Evolutionary conservation across 352 stramenopile genomes (phyloP).

Genomic region (Paralagenidium karlingii): DNA sequence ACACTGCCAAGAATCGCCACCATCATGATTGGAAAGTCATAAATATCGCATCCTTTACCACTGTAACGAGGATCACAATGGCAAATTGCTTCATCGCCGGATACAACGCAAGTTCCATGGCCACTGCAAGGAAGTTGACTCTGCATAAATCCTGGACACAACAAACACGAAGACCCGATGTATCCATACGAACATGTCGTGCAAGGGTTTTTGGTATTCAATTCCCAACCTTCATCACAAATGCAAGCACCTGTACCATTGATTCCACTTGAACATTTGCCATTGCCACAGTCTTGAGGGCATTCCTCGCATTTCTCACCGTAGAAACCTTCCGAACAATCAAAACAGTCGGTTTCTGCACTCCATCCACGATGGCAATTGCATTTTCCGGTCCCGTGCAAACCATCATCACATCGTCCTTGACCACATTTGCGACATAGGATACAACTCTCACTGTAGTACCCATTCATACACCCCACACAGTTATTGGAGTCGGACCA

Average conservation of each 20-base stretch:
- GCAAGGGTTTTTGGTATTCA: constrained; percentile 47
- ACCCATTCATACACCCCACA: constrained; percentile 75
- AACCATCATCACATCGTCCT: constrained; percentile 68
- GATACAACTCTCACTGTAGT: constrained; percentile 60
- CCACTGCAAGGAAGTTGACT: constrained; percentile 57
- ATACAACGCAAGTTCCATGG: constrained; percentile 51
- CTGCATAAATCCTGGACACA: constrained; percentile 65
- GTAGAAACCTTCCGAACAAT: constrained; percentile 75
- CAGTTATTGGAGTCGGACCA: constrained; percentile 85
- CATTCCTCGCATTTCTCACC: constrained; percentile 57
- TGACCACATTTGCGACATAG: constrained; percentile 65
- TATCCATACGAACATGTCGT: constrained; percentile 65
- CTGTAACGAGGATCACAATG: constrained; percentile 65
- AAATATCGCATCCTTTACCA: constrained; percentile 59
- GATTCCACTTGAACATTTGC: constrained; percentile 54
- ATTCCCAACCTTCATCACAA: constrained; percentile 59
- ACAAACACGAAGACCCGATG: constrained; percentile 47
- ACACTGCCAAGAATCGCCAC: constrained; percentile 66
- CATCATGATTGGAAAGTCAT: constrained; percentile 80
- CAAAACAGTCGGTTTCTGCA: constrained; percentile 57
- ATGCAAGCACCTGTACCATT: constrained; percentile 71
- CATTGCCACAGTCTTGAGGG: constrained; percentile 59
- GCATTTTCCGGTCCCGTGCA: constrained; percentile 61
- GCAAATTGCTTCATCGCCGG: constrained; percentile 29
- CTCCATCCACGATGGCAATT: constrained; percentile 77